Percentiles rank a stretch among this genome's conserved stretches.
Conservation (phyloP, 495 filamentous ascomycete genomes). For the Hyphodiscus hymeniophilus region DNA sequence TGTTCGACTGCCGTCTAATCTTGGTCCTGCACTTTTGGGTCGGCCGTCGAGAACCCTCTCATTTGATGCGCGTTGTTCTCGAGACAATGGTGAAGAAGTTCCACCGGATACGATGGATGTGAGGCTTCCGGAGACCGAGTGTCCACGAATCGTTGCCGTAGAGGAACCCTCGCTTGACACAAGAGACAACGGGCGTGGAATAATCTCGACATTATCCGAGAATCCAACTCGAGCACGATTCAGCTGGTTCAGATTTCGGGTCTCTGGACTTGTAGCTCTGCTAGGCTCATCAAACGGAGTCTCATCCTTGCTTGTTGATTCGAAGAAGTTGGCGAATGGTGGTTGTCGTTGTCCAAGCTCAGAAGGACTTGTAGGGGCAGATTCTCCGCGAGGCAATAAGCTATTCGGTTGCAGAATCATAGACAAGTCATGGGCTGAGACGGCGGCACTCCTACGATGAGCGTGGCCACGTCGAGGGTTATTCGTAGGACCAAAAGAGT, state of each 20-base stretch:
- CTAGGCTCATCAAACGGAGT: background rate
- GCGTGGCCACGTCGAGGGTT: constrained; percentile 62
- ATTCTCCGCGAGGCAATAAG: constrained; percentile 40
- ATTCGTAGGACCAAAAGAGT: constrained; percentile 39
- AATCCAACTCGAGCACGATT: constrained; percentile 49
- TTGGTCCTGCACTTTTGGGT: constrained; percentile 44
- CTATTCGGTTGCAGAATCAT: constrained; percentile 51
- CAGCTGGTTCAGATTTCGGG: constrained; percentile 28
- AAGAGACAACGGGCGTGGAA: constrained; percentile 63
- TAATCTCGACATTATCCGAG: constrained; percentile 55
- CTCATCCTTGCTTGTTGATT: background rate
- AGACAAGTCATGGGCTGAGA: constrained; percentile 76
- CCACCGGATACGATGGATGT: constrained; percentile 50
- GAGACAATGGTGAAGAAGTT: constrained; percentile 26
- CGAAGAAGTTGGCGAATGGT: constrained; percentile 23
- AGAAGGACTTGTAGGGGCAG: constrained; percentile 59
- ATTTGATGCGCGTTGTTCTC: constrained; percentile 29
- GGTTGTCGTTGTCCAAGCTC: constrained; percentile 29
- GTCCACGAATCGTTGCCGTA: constrained; percentile 51
- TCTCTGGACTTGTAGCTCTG: constrained; percentile 19
- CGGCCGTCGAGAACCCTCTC: constrained; percentile 30
- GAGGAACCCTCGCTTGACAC: constrained; percentile 69
- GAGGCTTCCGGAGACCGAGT: constrained; percentile 56
- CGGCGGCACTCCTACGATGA: constrained; percentile 64
- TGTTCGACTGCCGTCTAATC: constrained; percentile 33